Percentiles rank a stretch among this genome's conserved stretches.
Conservation (phyloP, 768 basidiomycete species). For the Kwoniella shandongensis region DNA sequence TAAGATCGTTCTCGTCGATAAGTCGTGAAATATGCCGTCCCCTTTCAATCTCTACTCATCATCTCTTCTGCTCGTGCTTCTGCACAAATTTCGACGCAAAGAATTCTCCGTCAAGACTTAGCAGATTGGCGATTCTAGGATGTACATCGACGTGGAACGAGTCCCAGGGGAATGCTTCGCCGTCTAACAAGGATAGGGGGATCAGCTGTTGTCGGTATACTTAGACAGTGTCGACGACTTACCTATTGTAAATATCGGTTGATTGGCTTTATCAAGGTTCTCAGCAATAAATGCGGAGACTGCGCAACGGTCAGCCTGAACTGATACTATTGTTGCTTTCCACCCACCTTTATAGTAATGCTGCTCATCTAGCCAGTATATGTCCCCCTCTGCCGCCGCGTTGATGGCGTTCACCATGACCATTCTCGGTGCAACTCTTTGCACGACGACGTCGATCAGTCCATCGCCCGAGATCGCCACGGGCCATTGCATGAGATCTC, state of each 20-base stretch:
- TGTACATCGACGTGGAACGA: constrained; percentile 47
- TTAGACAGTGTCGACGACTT: constrained; percentile 3
- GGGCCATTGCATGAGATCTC: constrained; percentile 53
- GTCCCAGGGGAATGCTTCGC: constrained; percentile 47
- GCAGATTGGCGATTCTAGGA: constrained; percentile 40
- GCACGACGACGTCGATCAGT: constrained; percentile 50
- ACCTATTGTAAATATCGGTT: constrained; percentile 47
- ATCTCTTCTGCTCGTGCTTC: constrained; percentile 34
- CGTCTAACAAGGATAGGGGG: constrained; percentile 30
- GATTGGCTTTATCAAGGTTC: constrained; percentile 35
- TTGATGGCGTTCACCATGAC: constrained; percentile 44
- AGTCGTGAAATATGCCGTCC: no score
- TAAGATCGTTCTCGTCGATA: no score
- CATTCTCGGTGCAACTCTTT: constrained; percentile 41
- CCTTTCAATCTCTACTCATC: no score
- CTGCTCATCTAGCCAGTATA: constrained; percentile 49
- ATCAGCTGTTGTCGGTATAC: neutral
- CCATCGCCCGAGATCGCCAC: constrained; percentile 48
- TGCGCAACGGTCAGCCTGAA: constrained; percentile 9
- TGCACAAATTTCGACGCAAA: constrained; percentile 41
- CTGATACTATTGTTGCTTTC: neutral
- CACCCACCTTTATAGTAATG: constrained; percentile 50
- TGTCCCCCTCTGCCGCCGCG: constrained; percentile 46
- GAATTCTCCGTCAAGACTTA: constrained; percentile 44
- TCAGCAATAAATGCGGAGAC: constrained; percentile 46